These are phyloP conservation scores for Daldinia sp. DNA, from an alignment of 2,329 filamentous ascomycete species.

Conservation along the genomic window DNA sequence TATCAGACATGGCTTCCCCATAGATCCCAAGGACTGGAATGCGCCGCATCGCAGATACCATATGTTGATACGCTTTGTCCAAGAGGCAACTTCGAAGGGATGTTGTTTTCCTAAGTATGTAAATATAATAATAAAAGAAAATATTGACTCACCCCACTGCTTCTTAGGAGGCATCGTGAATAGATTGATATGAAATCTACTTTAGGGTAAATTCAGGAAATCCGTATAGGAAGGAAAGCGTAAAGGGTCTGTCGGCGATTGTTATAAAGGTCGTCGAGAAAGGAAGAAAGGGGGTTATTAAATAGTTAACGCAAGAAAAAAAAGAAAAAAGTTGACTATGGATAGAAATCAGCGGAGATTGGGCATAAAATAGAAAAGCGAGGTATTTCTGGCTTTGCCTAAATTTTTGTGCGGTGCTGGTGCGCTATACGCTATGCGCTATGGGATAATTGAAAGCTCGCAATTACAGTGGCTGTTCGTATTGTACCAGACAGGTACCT, in stretches of 20 bases:
- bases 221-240: neutral
- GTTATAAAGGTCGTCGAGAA: constrained; percentile 2
- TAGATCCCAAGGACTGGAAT: constrained; percentile 6
- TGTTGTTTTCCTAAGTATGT: constrained; percentile 29
- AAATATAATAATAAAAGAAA: constrained; percentile 27
- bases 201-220: neutral
- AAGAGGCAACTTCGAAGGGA: constrained; percentile 32
- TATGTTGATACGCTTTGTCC: constrained; percentile 24
- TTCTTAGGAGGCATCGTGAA: constrained; percentile 49
- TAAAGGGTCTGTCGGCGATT: constrained; percentile 7
- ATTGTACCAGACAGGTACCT: neutral
- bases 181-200: constrained; percentile 4
- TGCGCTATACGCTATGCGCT: constrained; percentile 14
- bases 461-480: constrained; percentile 9
- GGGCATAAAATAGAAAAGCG: constrained; percentile 27
- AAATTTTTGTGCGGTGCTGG: constrained; percentile 33
- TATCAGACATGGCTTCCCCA: neutral
- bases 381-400: constrained; percentile 28
- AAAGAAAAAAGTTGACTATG: constrained; percentile 10
- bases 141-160: constrained; percentile 51
- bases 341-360: constrained; percentile 16
- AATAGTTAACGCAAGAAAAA: neutral
- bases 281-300: constrained; percentile 2
- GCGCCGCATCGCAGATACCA: constrained; percentile 17
- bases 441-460: constrained; percentile 18